Base-by-base conservation (phyloP, 129 eudicot genomes). In the Solidago caesia region DNA sequence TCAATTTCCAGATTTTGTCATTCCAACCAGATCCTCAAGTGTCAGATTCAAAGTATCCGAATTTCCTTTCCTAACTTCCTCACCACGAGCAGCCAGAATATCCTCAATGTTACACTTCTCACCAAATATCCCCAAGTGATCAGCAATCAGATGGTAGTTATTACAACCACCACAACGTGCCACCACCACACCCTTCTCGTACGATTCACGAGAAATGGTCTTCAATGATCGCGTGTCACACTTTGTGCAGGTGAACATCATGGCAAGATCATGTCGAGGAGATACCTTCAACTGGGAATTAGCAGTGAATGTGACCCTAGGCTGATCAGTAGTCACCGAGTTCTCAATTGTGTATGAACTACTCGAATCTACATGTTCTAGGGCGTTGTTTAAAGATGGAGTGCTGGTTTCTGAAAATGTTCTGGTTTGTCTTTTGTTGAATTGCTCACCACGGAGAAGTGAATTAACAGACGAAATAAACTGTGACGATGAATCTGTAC, bases 21-120 rank as follows among this genome's bases (percentile, higher is more conserved):
- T 88, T 46, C 98, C 98, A 70, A 90, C 92, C 60, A 93, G 73
- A 85, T 93, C 98, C 70, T 90, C 96, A 46, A 93, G 96, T n/a
- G 98, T 93, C 42, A 93, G 82, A 82, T 88, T 90, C 79, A 93
- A 79, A 64, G 96, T 80, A 26, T 90, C 92, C 2, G 81, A 71
- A 45, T 86, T 80, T 6, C 98, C 98, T 79, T 76, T 90, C 47
- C 75, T 90, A 53, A 93, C 83, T 56, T 87, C 92, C 78, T 93
- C 96, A 11, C 98, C 98, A 6, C 92, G 92, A 73, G 92, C 90
- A 75, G 96, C 96, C 78, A 93, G 72, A 12, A 93, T 83, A 46
- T 93, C 96, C 79, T 93, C 98, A 10, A 90, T 84, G 70, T 85
- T 90, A 44, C 98, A 87, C 7, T 90, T 88, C 64, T 90, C 92